Base-by-base conservation (phyloP, 208 protist species). In the Porcisia hertigi region DNA sequence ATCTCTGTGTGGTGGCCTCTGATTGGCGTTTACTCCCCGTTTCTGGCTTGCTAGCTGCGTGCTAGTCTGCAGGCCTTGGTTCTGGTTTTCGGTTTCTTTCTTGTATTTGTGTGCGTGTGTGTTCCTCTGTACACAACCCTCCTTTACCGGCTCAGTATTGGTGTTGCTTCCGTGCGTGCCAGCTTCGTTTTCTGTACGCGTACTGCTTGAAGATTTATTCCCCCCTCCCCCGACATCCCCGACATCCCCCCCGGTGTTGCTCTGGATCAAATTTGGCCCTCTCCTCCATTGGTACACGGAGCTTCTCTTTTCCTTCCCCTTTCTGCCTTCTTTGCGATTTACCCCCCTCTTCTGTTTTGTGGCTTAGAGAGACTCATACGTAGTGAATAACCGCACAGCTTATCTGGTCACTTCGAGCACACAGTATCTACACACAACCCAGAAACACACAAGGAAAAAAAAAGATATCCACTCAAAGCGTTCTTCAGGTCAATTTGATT, bases 251-350 rank as follows among this genome's bases (percentile, higher is more conserved):
- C 6, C 49, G 34, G 12, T 62, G 57, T 12, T 7, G 9, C 16
- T 12, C 2, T 7, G 3, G 57, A 7, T 43, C 5, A 30, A 6
- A 23, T 64, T 52, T 14, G 41, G 0, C 3, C 20, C 23, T 53
- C 14, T 45, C 14, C 34, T 65, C 25, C 23, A 30, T 12, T 67
- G 11, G 55, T 52, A 55, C 64, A 73, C 73, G 49, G 25, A 73
- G 71, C 3, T 63, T 71, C 16, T 72, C 14, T 36, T 62, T 11
- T 63, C 3, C 9, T 3, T 62, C 0, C 30, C 57, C 20, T 11
- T 16, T 62, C 14, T 73, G 52, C 23, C 25, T 16, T 63, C 69
- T n/a, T 58, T 52, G 5, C 47, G 47, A 52, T 52, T 12, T 52
- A 5, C 11, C 47, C 47, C 45, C 47, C 11, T 52, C 11, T 12